Percentiles rank a stretch among this genome's conserved stretches.
Conservation (phyloP, 176 grass and related monocot species). For the Typha latifolia region DNA sequence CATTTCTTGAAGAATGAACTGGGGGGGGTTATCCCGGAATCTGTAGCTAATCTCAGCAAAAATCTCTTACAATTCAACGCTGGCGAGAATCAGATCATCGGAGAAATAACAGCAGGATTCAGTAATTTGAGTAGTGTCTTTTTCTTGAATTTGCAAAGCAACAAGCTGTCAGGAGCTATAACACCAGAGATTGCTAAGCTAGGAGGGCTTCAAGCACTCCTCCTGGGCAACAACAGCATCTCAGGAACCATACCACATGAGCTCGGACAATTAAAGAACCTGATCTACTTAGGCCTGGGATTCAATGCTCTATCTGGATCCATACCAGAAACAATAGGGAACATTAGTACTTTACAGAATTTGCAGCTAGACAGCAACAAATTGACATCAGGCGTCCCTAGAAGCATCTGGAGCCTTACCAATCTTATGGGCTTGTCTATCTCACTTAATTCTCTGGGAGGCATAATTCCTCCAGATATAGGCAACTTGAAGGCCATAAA, state of each 20-base stretch:
- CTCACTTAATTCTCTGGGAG: slow-evolving; percentile 17
- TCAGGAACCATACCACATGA: slow-evolving; percentile 18
- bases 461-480: slow-evolving; percentile 16
- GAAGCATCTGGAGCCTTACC: slow-evolving; percentile 9
- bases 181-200: slow-evolving; percentile 5
- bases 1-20: slow-evolving; percentile 1
- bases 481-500: slow-evolving; percentile 12
- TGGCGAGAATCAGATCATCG: background rate
- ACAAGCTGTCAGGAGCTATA: slow-evolving; percentile 18
- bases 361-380: slow-evolving; percentile 13
- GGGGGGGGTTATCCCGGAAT: slow-evolving; percentile 11
- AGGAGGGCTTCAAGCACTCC: slow-evolving; percentile 2
- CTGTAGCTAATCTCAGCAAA: slow-evolving; percentile 13
- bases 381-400: slow-evolving; percentile 19
- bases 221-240: background rate
- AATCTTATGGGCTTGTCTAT: slow-evolving; percentile 5
- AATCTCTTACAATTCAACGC: slow-evolving; percentile 1
- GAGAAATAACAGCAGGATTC: slow-evolving; percentile 8
- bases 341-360: slow-evolving; percentile 11
- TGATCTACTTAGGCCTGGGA: slow-evolving; percentile 1
- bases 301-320: slow-evolving; percentile 9
- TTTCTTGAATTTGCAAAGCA: background rate
- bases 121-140: slow-evolving; percentile 20
- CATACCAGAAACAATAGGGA: slow-evolving; percentile 19
- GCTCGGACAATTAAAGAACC: slow-evolving; percentile 15